These are phyloP conservation scores for Pachysolen tannophilus DNA, from an alignment of 805 yeast genomes.

Conservation along the genomic window DNA sequence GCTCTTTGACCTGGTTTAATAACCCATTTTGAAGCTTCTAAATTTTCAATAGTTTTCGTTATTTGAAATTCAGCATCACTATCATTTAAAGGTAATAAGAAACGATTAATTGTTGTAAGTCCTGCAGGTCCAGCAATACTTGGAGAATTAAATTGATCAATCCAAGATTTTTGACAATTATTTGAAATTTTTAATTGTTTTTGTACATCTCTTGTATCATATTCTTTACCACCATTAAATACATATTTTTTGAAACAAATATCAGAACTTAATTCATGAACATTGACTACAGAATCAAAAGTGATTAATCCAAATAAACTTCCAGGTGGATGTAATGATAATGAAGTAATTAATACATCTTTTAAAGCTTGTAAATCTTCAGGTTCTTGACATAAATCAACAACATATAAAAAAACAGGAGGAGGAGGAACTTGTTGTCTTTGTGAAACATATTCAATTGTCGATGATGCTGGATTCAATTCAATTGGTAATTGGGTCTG, in stretches of 20 bases:
- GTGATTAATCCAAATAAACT: slow-evolving; percentile 84
- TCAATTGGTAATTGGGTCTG: slow-evolving; percentile 78
- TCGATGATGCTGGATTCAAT: slow-evolving; percentile 56
- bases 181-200: slow-evolving; percentile 27
- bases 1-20: slow-evolving; percentile 80
- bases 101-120: slow-evolving; percentile 34
- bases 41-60: slow-evolving; percentile 68
- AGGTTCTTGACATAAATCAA: slow-evolving; percentile 84
- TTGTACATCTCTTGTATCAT: slow-evolving; percentile 32
- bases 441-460: slow-evolving; percentile 78
- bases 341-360: slow-evolving; percentile 67
- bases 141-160: slow-evolving; percentile 30
- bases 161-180: slow-evolving; percentile 27
- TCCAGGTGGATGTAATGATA: slow-evolving; percentile 80
- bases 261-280: slow-evolving; percentile 72
- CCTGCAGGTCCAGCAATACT: slow-evolving; percentile 15
- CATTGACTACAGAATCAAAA: slow-evolving; percentile 83
- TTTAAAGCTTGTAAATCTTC: slow-evolving; percentile 81
- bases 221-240: slow-evolving; percentile 86
- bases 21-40: slow-evolving; percentile 64
- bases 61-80: slow-evolving; percentile 69
- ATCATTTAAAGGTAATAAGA: slow-evolving; percentile 25
- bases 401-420: slow-evolving; percentile 78
- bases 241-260: slow-evolving; percentile 68
- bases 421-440: slow-evolving; percentile 59